Evolutionary conservation across 768 basidiomycete genomes (phyloP), one percentile per base, ranked within the genome.

Genomic region (Mycena kentingensis): DNA sequence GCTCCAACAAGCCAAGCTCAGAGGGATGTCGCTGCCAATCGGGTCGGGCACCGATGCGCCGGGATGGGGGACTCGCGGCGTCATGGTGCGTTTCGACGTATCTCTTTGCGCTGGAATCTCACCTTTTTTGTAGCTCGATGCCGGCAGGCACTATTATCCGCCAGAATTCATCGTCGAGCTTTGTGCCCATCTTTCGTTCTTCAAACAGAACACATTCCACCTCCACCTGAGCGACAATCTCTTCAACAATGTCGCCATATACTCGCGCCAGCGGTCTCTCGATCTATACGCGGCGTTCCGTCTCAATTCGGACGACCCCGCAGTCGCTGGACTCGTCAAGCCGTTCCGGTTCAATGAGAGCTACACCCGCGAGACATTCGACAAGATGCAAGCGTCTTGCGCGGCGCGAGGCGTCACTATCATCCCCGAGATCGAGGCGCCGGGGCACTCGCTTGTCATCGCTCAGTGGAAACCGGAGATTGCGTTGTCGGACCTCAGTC

Each of bases 161-260:
- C 58, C 54, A 5, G 32, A 37, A 3, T 59, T 59, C 24, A 41
- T 59, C 32, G 49, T 24, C 25, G 54, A 59, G n/a, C 34, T 59
- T 35, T 59, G 58, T 47, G 53, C 58, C 5, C 55, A 59, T 26
- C 54, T 59, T 12, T 59, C 58, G 3, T 59, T 59, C 47, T 59
- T 59, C 51, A 59, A 59, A 51, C 58, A 59, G 21, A 59, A 59
- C 35, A 57, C 55, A 5, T 63, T 63, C 37, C 61, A 63, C 41
- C 21, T 60, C 8, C 61, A 63, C 37, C 59, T 63, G 6, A 60
- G 58, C 51, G 61, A 63, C 46, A 63, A 60, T 28, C 41, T 60
- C 18, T 54, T 62, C 47, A 50, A 57, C 16, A 51, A 54, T 32
- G 37, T 52, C 15, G 35, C 38, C 39, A 52, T 55, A 4, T 57